Base-by-base conservation (phyloP, 1,284 basidiomycete genomes). In the Moesziomyces parantarcticus region DNA sequence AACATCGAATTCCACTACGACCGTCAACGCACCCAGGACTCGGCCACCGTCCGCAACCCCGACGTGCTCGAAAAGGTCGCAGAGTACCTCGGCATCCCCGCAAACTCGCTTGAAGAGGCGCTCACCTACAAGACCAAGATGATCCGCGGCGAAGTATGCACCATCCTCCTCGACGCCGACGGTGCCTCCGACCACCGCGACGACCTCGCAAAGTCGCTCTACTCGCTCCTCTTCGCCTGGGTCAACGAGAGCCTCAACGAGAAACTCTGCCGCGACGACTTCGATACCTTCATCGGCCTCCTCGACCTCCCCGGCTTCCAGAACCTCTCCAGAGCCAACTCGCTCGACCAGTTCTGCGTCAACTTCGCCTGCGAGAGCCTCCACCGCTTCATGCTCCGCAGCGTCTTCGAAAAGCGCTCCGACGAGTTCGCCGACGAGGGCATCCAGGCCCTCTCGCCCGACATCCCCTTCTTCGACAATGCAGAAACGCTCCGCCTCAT, bases 231-330 rank as follows among this genome's bases (percentile, higher is more conserved):
- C 18, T 99, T 99, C 81, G 90, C 93, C 1, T 99, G 95, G 97
- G 86, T 98, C 75, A 97, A 95, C 82, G 96, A 99, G 84, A 89
- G 93, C 81, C 90, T 99, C 86, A 98, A 99, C 84, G 91, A 96
- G 78, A 92, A 92, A 55, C 89, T 98, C 23, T 79, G 81, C 55
- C 62, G 70, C 36, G 81, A 80, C 50, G 71, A 79, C 26, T 83
- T 83, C 52, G 76, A 78, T 14, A 92, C 92, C 1, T 98, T 96
- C 85, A 91, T 99, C 76, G 92, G 93, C n/a, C 87, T 99, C 41
- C 91, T 99, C 81, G 95, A 99, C 83, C 88, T 98, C 1, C 95
- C 97, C 2, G 94, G 96, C n/a, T 89, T 90, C 16, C 82, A 82
- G 46, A 82, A 83, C 61, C 86, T 6, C 89, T 89, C 68, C 88